Evolutionary conservation across 768 basidiomycete species (phyloP), one percentile per base, ranked within the genome.

Genomic region (Psilocybe subaeruginosa): DNA sequence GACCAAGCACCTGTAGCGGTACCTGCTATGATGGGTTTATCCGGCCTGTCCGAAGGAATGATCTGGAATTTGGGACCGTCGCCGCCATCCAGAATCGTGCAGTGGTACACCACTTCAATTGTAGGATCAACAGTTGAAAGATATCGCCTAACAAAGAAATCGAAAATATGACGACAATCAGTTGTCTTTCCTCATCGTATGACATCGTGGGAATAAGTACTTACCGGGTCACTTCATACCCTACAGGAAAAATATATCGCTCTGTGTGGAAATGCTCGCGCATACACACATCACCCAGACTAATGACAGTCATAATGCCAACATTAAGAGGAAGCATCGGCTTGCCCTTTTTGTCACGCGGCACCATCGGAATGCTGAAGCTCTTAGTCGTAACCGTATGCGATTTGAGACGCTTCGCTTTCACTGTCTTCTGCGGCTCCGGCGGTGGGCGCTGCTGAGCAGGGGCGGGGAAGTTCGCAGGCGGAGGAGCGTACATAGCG

Each of bases 1-100:
- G 89, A 87, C 92, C 92, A 95, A 50, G 91, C 91, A 33, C 92
- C 93, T 0, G 92, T 95, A 33, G 92, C 91, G 1, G 92, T 93
- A n/a, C 90, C 90, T 1, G 92, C 91, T 52, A 89, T 87, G 67
- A 93, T 84, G 45, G 90, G 85, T 50, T 85, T 83, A 66, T 87
- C 89, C 2, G 87, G 84, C 19, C 82, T 81, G 70, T 94, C 92
- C 3, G 85, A 82, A 16, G 90, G 87, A 54, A 89, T 82, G 66
- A 94, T 92, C 73, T 92, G 87, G 73, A 94, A 95, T 70, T 92
- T 93, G 53, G 92, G 91, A 0, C 88, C 91, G 72, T 92, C 91
- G 8, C 91, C 91, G 30, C 92, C 91, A 66, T 93, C 92, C 48
- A 92, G 82, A 64, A 95, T 93, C 16, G 88, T 90, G 72, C 93